These are phyloP conservation scores for Lactarius akahatsu DNA, from an alignment of 768 basidiomycete genomes.

Conservation along the genomic window DNA sequence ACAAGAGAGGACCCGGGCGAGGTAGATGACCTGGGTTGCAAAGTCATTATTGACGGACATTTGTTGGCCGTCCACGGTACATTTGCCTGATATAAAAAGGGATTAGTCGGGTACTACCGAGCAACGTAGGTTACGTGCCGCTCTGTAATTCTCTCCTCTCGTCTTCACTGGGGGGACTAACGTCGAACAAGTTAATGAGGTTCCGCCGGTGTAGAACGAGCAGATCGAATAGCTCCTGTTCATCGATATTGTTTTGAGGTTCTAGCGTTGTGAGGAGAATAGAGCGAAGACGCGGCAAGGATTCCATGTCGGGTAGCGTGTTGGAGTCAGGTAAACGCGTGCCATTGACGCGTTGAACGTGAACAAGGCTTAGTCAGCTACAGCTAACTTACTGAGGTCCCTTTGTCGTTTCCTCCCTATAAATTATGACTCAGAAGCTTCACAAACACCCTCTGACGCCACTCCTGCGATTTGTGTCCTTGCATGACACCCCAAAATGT, in stretches of 20 bases:
- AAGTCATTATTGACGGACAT: constrained; percentile 78
- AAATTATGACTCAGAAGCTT: too few relatives aligned
- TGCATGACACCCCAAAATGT: constrained; percentile 1
- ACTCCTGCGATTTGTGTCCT: constrained; percentile 2
- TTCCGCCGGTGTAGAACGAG: constrained; percentile 64
- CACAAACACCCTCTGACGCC: too few relatives aligned
- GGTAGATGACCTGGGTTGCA: constrained; percentile 70
- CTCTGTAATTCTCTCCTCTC: constrained; percentile 74
- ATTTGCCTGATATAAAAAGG: constrained; percentile 54
- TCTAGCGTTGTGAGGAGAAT: constrained; percentile 50
- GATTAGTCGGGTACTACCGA: not conserved
- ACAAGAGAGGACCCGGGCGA: constrained; percentile 76
- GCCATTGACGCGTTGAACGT: not conserved
- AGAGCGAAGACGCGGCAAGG: constrained; percentile 56
- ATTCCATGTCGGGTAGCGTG: constrained; percentile 49
- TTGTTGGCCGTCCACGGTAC: constrained; percentile 59
- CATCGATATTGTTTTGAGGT: constrained; percentile 48
- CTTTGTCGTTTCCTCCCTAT: too few relatives aligned
- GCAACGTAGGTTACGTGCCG: constrained; percentile 39
- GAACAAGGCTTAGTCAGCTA: constrained; percentile 8
- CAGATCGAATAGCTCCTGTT: constrained; percentile 75
- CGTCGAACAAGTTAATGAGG: constrained; percentile 63
- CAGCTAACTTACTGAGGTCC: too few relatives aligned
- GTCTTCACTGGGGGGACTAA: constrained; percentile 56
- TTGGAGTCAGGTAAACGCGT: not conserved